A percentile compares a stretch with the other conserved stretches of the same genome.
These are phyloP conservation scores for Penicillium cataractarum DNA, from an alignment of 495 filamentous ascomycete species.

Conservation along the genomic window DNA sequence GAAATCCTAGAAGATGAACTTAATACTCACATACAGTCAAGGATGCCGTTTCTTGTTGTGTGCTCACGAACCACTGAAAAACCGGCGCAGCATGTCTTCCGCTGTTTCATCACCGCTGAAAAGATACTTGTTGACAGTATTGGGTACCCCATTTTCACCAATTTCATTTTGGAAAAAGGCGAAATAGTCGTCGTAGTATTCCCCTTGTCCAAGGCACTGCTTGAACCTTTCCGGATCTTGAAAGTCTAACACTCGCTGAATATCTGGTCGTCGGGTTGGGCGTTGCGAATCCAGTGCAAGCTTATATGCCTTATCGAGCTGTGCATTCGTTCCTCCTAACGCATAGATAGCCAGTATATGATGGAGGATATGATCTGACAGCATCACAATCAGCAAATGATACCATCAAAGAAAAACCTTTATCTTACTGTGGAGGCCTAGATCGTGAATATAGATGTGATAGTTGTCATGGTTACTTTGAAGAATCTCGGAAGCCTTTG, in stretches of 20 bases:
- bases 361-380: slow-evolving; percentile 41
- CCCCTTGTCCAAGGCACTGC: slow-evolving; percentile 19
- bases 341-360: slow-evolving; percentile 32
- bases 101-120: slow-evolving; percentile 34
- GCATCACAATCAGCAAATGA: not conserved
- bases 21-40: not conserved
- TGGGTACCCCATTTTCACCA: slow-evolving; percentile 25
- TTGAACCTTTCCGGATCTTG: slow-evolving; percentile 30
- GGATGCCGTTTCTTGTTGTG: not conserved
- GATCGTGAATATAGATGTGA: slow-evolving; percentile 26
- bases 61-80: slow-evolving; percentile 29
- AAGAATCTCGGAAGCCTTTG: slow-evolving; percentile 17
- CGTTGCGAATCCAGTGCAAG: slow-evolving; percentile 31
- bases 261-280: slow-evolving; percentile 27
- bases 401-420: not conserved
- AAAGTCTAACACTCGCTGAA: slow-evolving; percentile 24
- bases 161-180: slow-evolving; percentile 42
- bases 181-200: slow-evolving; percentile 41
- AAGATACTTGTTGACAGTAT: slow-evolving; percentile 36
- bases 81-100: slow-evolving; percentile 34
- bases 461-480: slow-evolving; percentile 25
- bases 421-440: slow-evolving; percentile 22
- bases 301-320: slow-evolving; percentile 34
- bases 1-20: slow-evolving; percentile 21
- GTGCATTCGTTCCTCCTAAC: slow-evolving; percentile 28